Conservation (phyloP, 768 basidiomycete genomes). For the Russula abietina region DNA sequence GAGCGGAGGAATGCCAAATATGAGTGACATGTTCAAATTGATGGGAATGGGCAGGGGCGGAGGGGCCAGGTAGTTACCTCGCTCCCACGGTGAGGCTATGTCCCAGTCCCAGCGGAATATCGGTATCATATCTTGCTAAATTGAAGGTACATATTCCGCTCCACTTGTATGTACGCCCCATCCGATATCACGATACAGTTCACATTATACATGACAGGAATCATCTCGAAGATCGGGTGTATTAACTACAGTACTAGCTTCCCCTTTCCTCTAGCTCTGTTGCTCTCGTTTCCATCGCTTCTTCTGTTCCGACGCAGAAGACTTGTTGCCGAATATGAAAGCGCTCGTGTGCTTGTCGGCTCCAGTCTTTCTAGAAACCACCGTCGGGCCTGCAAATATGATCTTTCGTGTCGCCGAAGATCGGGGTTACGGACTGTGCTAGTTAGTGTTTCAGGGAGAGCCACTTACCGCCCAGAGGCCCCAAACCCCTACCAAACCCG, state of each 20-base stretch:
- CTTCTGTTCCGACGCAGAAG: constrained; percentile 34
- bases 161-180: too few relatives aligned
- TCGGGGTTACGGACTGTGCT: background rate
- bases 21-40: constrained; percentile 82
- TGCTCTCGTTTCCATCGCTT: constrained; percentile 32
- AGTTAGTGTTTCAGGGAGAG: constrained; percentile 1
- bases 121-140: background rate
- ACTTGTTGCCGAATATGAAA: constrained; percentile 73
- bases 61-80: constrained; percentile 16
- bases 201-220: background rate
- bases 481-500: constrained; percentile 51
- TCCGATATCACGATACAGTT: background rate
- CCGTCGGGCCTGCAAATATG: constrained; percentile 51
- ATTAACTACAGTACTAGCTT: too few relatives aligned
- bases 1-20: constrained; percentile 60
- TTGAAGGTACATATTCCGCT: too few relatives aligned
- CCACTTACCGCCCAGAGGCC: constrained; percentile 65
- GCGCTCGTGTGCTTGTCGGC: constrained; percentile 76
- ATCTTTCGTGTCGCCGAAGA: constrained; percentile 37
- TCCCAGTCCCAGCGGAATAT: constrained; percentile 1
- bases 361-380: constrained; percentile 65
- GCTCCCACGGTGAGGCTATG: background rate
- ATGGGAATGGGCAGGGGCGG: constrained; percentile 42
- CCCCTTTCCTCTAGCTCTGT: constrained; percentile 1
- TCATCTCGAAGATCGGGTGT: background rate